A percentile compares a stretch with the other conserved stretches of the same genome.
phyloP scores from a whole-genome alignment of 2,329 filamentous ascomycete species.

The Apiospora kogelbergensis region DNA sequence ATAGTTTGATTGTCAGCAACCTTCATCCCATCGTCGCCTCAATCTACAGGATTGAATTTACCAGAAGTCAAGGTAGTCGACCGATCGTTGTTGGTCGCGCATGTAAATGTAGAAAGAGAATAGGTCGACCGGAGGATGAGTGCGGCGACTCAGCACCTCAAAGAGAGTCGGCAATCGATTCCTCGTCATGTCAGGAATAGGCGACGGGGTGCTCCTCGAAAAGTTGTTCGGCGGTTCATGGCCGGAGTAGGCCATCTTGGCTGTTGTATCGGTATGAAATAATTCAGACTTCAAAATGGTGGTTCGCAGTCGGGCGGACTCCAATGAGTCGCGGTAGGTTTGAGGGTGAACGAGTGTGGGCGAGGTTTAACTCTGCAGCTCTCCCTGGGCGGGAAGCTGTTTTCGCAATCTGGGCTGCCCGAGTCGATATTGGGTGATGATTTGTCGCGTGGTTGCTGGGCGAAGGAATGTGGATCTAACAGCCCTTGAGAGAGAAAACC shows the following conservation, averaged over 20 bases:
- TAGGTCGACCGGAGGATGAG: constrained; percentile 91
- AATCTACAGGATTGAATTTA: constrained; percentile 45
- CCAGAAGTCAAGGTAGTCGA: constrained; percentile 99
- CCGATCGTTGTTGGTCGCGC: constrained; percentile 95
- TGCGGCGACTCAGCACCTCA: constrained; percentile 91
- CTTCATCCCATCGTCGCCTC: neutral
- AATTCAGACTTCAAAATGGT: neutral
- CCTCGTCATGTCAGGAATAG: constrained; percentile 61
- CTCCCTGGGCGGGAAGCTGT: neutral
- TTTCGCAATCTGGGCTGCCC: neutral
- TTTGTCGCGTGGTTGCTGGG: constrained; percentile 5
- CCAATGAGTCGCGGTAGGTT: neutral
- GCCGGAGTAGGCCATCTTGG: constrained; percentile 10
- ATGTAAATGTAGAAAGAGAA: constrained; percentile 99
- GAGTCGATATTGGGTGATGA: constrained; percentile 1
- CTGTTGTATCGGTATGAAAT: neutral
- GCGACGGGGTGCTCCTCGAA: constrained; percentile 45
- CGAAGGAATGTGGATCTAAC: neutral
- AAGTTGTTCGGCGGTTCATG: constrained; percentile 18
- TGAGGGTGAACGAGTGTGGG: neutral
- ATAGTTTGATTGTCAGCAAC: constrained; percentile 7
- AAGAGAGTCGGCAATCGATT: constrained; percentile 92
- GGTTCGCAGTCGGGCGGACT: neutral
- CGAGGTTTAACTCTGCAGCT: neutral
- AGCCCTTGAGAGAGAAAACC: neutral